Conservation (phyloP, 768 basidiomycete genomes). For the Sarcodon sp. region DNA sequence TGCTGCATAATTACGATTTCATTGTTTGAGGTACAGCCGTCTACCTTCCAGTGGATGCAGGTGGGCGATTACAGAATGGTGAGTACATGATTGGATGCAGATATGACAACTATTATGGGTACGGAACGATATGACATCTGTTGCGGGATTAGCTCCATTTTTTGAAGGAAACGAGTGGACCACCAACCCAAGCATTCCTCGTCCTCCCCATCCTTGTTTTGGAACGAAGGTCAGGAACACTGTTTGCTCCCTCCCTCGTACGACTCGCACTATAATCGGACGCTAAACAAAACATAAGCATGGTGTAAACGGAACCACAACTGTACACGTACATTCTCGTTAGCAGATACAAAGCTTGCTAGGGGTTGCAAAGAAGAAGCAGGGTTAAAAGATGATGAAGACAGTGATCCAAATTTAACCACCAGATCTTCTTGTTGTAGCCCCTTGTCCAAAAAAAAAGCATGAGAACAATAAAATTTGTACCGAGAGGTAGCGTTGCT, state of each 20-base stretch:
- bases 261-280: conserved; percentile 42
- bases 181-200: conserved; percentile 71
- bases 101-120: background rate
- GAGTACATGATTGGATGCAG: too few relatives aligned
- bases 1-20: too few relatives aligned
- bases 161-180: background rate
- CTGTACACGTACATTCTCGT: conserved; percentile 54
- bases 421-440: conserved; percentile 59
- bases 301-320: background rate
- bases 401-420: conserved; percentile 59
- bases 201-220: conserved; percentile 73
- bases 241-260: conserved; percentile 29
- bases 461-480: background rate
- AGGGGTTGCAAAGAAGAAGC: conserved; percentile 52
- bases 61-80: too few relatives aligned
- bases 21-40: too few relatives aligned
- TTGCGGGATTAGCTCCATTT: conserved; percentile 2
- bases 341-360: conserved; percentile 57
- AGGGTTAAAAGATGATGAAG: conserved; percentile 31
- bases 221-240: conserved; percentile 45
- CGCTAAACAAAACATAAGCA: conserved; percentile 25
- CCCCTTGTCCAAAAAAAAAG: conserved; percentile 30
- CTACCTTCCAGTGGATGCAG: too few relatives aligned
- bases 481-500: conserved; percentile 13
- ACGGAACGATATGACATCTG: conserved; percentile 12